These are phyloP conservation scores for Yamadazyma friedrichii DNA, from an alignment of 1,139 yeast species.

Conservation along the genomic window DNA sequence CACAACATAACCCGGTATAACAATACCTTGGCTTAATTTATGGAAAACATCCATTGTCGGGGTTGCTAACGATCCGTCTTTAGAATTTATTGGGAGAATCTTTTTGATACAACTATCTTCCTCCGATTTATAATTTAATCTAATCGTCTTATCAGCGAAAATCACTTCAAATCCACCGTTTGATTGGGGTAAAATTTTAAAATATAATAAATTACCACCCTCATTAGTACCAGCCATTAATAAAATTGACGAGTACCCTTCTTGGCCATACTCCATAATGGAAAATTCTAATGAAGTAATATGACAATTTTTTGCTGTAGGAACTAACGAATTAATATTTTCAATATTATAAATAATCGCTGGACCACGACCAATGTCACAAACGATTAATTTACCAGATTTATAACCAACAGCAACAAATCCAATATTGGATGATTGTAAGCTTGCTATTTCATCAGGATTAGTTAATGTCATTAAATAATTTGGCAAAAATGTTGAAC, in stretches of 20 bases:
- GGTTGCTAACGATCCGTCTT: slow-evolving; percentile 56
- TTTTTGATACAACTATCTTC: slow-evolving; percentile 31
- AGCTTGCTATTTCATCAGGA: slow-evolving; percentile 52
- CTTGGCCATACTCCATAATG: slow-evolving; percentile 66
- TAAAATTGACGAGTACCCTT: slow-evolving; percentile 66
- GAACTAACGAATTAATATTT: slow-evolving; percentile 41
- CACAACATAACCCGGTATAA: slow-evolving; percentile 62
- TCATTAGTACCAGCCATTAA: slow-evolving; percentile 75
- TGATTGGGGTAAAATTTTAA: slow-evolving; percentile 64
- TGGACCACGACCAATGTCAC: slow-evolving; percentile 82
- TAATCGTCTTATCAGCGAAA: slow-evolving; percentile 48
- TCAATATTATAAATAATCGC: slow-evolving; percentile 62
- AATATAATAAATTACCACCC: slow-evolving; percentile 69
- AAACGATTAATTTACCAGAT: slow-evolving; percentile 69
- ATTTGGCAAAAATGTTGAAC: slow-evolving; percentile 61
- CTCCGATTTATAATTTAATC: slow-evolving; percentile 34
- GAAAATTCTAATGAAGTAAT: slow-evolving; percentile 71
- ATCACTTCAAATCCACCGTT: slow-evolving; percentile 69
- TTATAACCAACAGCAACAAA: slow-evolving; percentile 82
- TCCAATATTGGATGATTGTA: slow-evolving; percentile 74
- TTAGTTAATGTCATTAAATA: slow-evolving; percentile 39
- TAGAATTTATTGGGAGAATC: slow-evolving; percentile 58
- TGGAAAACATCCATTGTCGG: slow-evolving; percentile 64
- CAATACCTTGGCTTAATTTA: slow-evolving; percentile 59
- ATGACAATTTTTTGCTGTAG: slow-evolving; percentile 31